Percentiles rank a stretch among this genome's conserved stretches.
These are phyloP conservation scores for Fusarium sp. DNA, from an alignment of 2,329 filamentous ascomycete genomes.

Conservation along the genomic window DNA sequence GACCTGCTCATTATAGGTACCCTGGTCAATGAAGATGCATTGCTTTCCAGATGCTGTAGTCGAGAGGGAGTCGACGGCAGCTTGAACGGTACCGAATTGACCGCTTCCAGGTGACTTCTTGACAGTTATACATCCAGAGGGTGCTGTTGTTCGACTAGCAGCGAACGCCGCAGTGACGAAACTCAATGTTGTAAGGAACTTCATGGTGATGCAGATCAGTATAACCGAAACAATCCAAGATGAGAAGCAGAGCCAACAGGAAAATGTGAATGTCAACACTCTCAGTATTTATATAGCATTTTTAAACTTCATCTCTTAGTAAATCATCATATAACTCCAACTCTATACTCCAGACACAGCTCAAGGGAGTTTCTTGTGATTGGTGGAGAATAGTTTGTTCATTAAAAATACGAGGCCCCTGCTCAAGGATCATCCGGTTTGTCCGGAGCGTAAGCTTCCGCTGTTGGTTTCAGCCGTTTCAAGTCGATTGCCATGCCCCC, in stretches of 20 bases:
- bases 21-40: slow-evolving; percentile 73
- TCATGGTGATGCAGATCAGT: slow-evolving; percentile 19
- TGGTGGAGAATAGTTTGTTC: slow-evolving; percentile 25
- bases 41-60: slow-evolving; percentile 59
- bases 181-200: slow-evolving; percentile 23
- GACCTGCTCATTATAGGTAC: slow-evolving; percentile 62
- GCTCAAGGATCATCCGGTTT: neutral
- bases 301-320: neutral
- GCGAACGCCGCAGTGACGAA: slow-evolving; percentile 40
- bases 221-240: neutral
- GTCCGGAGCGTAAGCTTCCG: slow-evolving; percentile 21
- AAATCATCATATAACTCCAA: neutral
- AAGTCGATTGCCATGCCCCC: neutral
- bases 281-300: neutral
- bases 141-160: slow-evolving; percentile 50
- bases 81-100: slow-evolving; percentile 55
- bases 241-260: neutral
- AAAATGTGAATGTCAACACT: neutral
- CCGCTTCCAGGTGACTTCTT: slow-evolving; percentile 48
- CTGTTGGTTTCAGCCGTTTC: slow-evolving; percentile 30
- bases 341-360: neutral
- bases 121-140: slow-evolving; percentile 62
- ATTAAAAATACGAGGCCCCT: neutral
- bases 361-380: neutral
- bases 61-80: slow-evolving; percentile 68